Evolutionary conservation across 176 grass and related monocot genomes (phyloP).

Genomic region (Zizania latifolia): DNA sequence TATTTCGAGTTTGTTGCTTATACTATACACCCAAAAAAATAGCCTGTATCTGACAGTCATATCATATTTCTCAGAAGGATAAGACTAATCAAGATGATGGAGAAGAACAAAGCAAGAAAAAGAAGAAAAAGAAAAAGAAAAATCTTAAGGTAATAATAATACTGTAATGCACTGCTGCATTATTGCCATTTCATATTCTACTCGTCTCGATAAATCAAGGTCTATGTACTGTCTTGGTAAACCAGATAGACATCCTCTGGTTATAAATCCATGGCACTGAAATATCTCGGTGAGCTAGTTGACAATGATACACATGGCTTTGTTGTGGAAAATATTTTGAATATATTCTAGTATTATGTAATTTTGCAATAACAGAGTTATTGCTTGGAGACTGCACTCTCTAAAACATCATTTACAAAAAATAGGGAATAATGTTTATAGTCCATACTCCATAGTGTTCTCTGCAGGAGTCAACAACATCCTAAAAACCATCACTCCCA

Average conservation of each 20-base stretch:
- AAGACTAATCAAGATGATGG: constrained; percentile 30
- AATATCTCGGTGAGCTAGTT: no score
- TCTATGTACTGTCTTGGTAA: neutral
- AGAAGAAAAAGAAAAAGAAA: constrained; percentile 66
- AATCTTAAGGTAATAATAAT: constrained; percentile 48
- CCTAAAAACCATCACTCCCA: neutral
- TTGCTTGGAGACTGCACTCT: no score
- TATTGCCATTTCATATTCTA: neutral
- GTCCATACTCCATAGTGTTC: no score
- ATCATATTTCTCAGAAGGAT: constrained; percentile 31
- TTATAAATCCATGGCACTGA: neutral
- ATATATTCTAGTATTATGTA: neutral
- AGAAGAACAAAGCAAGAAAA: constrained; percentile 33
- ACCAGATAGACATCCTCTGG: neutral
- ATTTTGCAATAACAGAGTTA: no score
- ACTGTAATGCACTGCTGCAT: neutral
- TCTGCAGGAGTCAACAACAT: constrained; percentile 38
- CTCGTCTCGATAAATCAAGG: neutral
- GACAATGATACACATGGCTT: neutral
- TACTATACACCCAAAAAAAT: neutral
- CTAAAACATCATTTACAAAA: no score
- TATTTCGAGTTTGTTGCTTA: neutral
- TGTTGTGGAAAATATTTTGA: neutral
- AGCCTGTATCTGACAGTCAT: constrained; percentile 2
- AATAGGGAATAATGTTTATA: no score